A percentile compares a stretch with the other conserved stretches of the same genome.
Evolutionary conservation across 805 yeast genomes (phyloP).

Genomic region (Saccharomycopsis microspora): DNA sequence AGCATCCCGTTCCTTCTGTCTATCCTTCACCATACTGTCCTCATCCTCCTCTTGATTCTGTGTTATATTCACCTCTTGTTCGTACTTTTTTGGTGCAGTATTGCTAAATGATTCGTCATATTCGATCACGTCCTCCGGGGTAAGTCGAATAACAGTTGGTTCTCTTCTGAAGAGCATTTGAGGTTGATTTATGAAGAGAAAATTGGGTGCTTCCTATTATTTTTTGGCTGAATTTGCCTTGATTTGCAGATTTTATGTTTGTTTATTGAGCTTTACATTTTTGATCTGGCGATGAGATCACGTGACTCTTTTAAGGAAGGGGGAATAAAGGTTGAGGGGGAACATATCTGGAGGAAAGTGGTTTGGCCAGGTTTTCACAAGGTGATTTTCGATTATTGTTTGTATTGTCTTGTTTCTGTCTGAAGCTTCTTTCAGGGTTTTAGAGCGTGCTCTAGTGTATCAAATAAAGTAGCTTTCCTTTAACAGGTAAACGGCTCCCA

Average conservation of each 20-base stretch:
- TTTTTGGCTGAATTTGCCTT: not conserved
- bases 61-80: not conserved
- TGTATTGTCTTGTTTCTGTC: too few relatives aligned
- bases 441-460: too few relatives aligned
- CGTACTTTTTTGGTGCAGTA: not conserved
- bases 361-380: too few relatives aligned
- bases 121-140: slow-evolving; percentile 50
- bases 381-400: too few relatives aligned
- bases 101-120: slow-evolving; percentile 20
- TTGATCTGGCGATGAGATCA: not conserved
- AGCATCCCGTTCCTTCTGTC: not conserved
- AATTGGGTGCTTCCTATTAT: not conserved
- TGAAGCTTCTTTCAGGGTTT: too few relatives aligned
- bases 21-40: not conserved
- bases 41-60: not conserved
- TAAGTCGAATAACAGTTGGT: slow-evolving; percentile 54
- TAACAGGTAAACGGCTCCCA: too few relatives aligned
- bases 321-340: too few relatives aligned
- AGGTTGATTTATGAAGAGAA: not conserved
- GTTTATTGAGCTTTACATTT: not conserved
- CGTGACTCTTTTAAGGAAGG: too few relatives aligned
- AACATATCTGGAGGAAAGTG: too few relatives aligned
- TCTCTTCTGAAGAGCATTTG: slow-evolving; percentile 53
- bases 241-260: not conserved
- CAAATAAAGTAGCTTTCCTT: too few relatives aligned